A percentile compares a stretch with the other conserved stretches of the same genome.
These are phyloP conservation scores for Datisca glomerata DNA, from an alignment of 306 rosid species.

Conservation along the genomic window DNA sequence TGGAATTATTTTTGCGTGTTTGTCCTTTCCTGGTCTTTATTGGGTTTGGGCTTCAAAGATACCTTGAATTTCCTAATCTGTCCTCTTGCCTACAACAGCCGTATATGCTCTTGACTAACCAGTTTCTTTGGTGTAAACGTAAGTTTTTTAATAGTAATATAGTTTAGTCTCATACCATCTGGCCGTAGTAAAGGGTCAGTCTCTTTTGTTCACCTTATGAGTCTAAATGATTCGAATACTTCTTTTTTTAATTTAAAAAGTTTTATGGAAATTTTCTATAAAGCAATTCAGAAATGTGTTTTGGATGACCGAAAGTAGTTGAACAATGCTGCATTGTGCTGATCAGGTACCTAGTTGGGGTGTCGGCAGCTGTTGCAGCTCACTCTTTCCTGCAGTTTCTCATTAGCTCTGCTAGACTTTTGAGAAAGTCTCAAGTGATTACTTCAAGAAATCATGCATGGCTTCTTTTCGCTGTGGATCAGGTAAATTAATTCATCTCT, in stretches of 20 bases:
- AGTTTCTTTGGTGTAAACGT: no score
- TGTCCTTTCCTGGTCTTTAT: conserved; percentile 2
- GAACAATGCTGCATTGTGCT: conserved; percentile 6
- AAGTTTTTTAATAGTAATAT: no score
- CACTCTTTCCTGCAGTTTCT: conserved; percentile 71
- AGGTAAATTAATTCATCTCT: conserved; percentile 27
- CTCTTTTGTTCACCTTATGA: no score
- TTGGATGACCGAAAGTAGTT: conserved; percentile 11
- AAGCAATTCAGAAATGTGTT: conserved; percentile 2
- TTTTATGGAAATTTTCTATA: no score
- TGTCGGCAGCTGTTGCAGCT: conserved; percentile 53
- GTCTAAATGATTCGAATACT: no score
- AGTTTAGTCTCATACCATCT: no score
- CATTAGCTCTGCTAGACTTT: conserved; percentile 42
- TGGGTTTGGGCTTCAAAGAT: background rate
- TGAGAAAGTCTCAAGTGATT: conserved; percentile 41
- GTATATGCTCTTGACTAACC: no score
- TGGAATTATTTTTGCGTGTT: conserved; percentile 8
- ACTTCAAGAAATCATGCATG: conserved; percentile 76
- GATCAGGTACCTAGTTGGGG: conserved; percentile 73
- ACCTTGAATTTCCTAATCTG: conserved; percentile 7
- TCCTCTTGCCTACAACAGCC: conserved; percentile 4
- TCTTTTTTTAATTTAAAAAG: no score
- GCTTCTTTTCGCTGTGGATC: conserved; percentile 77
- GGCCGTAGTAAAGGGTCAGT: no score